Evolutionary conservation across 768 basidiomycete species (phyloP).

Genomic region (Agrocybe pediades): DNA sequence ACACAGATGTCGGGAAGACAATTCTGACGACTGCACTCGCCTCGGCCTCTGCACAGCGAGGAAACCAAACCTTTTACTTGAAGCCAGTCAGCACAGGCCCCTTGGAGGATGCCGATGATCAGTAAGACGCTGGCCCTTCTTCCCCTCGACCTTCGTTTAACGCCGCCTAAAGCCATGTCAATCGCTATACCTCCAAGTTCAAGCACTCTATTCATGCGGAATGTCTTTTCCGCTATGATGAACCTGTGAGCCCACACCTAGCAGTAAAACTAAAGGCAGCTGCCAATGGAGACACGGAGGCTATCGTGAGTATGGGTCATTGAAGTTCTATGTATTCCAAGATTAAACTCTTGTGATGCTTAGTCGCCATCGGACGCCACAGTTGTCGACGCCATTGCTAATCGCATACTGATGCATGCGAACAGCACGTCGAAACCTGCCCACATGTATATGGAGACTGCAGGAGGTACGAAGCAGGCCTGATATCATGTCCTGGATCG

Average conservation of each 20-base stretch:
- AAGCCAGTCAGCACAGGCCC: slow-evolving; percentile 95
- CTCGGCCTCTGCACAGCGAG: slow-evolving; percentile 66
- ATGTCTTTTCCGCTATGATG: slow-evolving; percentile 82
- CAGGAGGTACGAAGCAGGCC: slow-evolving; percentile 74
- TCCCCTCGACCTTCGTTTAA: not conserved
- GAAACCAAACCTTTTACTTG: slow-evolving; percentile 62
- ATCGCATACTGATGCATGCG: slow-evolving; percentile 61
- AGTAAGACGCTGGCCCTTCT: slow-evolving; percentile 43
- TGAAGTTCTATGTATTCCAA: not conserved
- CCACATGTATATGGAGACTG: slow-evolving; percentile 89
- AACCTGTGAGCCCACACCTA: slow-evolving; percentile 93
- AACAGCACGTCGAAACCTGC: slow-evolving; percentile 27
- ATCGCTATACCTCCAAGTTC: slow-evolving; percentile 43
- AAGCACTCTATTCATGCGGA: slow-evolving; percentile 50
- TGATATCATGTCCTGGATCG: slow-evolving; percentile 5
- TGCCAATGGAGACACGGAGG: slow-evolving; percentile 22
- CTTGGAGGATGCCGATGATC: slow-evolving; percentile 78
- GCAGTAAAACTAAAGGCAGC: slow-evolving; percentile 60
- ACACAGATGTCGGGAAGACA: slow-evolving; percentile 96
- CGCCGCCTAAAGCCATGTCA: slow-evolving; percentile 58
- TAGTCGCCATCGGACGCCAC: slow-evolving; percentile 66
- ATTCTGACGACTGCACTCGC: slow-evolving; percentile 84
- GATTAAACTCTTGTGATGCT: not conserved
- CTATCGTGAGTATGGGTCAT: slow-evolving; percentile 23
- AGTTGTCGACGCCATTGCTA: slow-evolving; percentile 64